Evolutionary conservation across 139 green algal genomes (phyloP).

Genomic region (Coccomyxa sp.): DNA sequence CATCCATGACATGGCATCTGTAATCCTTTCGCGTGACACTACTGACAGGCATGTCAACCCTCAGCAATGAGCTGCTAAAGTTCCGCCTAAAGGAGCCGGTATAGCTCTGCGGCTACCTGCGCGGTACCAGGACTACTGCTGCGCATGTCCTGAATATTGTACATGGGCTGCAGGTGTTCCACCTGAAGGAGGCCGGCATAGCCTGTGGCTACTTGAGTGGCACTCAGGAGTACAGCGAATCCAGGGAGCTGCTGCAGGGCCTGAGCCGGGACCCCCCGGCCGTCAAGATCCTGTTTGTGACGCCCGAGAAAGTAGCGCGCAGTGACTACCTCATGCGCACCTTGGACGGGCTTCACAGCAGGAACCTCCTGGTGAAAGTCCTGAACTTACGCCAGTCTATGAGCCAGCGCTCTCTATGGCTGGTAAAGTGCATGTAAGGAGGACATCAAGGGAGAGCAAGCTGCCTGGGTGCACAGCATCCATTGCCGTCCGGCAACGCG

Average conservation of each 20-base stretch:
- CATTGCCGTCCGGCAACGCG: no score
- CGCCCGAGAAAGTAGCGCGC: constrained; percentile 79
- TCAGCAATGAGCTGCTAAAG: no score
- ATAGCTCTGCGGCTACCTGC: not conserved
- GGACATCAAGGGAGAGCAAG: no score
- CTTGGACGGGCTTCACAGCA: constrained; percentile 57
- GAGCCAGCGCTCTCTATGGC: not conserved
- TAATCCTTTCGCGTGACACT: no score
- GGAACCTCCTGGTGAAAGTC: constrained; percentile 41
- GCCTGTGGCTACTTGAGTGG: constrained; percentile 20
- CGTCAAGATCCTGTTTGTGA: constrained; percentile 85
- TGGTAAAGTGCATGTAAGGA: not conserved
- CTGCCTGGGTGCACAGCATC: no score
- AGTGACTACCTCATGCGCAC: constrained; percentile 56
- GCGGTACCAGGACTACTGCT: not conserved
- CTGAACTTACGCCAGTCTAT: not conserved
- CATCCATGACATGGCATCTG: no score
- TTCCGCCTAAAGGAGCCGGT: not conserved
- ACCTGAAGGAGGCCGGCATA: constrained; percentile 56
- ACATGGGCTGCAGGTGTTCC: constrained; percentile 45
- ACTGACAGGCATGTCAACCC: no score
- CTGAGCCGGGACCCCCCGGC: constrained; percentile 12
- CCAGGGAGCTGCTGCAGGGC: constrained; percentile 25
- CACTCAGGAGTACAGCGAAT: constrained; percentile 37
- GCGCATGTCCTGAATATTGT: no score